Evolutionary conservation across 1,139 yeast genomes (phyloP).

Genomic region (Lodderomyces margitis): DNA sequence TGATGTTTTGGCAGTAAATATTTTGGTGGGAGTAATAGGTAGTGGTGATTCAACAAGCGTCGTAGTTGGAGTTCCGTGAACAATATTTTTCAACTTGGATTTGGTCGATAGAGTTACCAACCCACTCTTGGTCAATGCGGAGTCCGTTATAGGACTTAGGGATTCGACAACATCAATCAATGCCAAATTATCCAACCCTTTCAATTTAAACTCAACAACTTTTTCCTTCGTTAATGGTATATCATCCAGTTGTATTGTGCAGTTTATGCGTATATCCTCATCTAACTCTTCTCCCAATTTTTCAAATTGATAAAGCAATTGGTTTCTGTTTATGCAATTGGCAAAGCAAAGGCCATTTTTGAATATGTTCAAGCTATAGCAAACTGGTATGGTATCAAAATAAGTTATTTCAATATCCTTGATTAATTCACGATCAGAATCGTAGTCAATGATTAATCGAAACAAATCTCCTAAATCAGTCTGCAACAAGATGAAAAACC

Average conservation of each 20-base stretch:
- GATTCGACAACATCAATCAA: slow-evolving; percentile 53
- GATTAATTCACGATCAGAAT: slow-evolving; percentile 42
- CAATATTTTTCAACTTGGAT: slow-evolving; percentile 49
- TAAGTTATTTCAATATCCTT: slow-evolving; percentile 38
- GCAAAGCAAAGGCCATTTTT: slow-evolving; percentile 77
- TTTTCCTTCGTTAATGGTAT: background rate
- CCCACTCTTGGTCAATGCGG: slow-evolving; percentile 34
- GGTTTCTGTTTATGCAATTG: slow-evolving; percentile 61
- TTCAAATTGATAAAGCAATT: slow-evolving; percentile 71
- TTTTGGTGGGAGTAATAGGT: slow-evolving; percentile 58
- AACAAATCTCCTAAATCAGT: slow-evolving; percentile 74
- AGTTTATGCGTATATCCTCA: slow-evolving; percentile 27
- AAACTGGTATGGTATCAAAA: slow-evolving; percentile 72
- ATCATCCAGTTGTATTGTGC: slow-evolving; percentile 15
- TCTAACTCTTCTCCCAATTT: slow-evolving; percentile 52
- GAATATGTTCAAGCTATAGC: slow-evolving; percentile 56
- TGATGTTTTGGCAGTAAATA: slow-evolving; percentile 58
- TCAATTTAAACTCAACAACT: slow-evolving; percentile 19
- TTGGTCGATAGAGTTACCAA: slow-evolving; percentile 30
- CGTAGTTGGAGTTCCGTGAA: slow-evolving; percentile 60
- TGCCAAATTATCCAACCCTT: slow-evolving; percentile 54
- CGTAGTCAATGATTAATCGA: slow-evolving; percentile 53
- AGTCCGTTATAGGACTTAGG: slow-evolving; percentile 57
- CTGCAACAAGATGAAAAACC: slow-evolving; percentile 72
- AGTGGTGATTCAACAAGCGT: slow-evolving; percentile 71